Percentiles rank a stretch among this genome's conserved stretches.
These are phyloP conservation scores for Knufia fluminis DNA, from an alignment of 2,329 filamentous ascomycete species.

Conservation along the genomic window DNA sequence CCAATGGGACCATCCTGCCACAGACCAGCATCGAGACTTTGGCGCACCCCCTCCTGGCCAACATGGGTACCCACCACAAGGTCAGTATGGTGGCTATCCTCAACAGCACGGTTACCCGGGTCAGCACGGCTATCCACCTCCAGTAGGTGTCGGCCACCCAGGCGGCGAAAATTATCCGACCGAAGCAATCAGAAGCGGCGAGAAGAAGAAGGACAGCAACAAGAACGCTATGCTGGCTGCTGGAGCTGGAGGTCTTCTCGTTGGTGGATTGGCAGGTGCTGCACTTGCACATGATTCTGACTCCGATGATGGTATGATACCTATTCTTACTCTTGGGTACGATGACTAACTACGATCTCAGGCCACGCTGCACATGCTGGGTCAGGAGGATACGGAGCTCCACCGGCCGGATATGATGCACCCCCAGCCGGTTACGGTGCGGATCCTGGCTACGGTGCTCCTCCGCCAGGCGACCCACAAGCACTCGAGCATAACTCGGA, in stretches of 20 bases:
- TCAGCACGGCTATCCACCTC: constrained; percentile 8
- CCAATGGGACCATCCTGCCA: constrained; percentile 38
- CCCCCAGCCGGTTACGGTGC: constrained; percentile 5
- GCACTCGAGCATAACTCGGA: constrained; percentile 17
- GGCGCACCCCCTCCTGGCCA: constrained; percentile 12
- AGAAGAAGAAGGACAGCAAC: constrained; percentile 10
- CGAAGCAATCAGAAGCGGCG: neutral
- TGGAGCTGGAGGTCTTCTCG: constrained; percentile 15
- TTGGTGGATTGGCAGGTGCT: constrained; percentile 17
- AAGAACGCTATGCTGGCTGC: constrained; percentile 14
- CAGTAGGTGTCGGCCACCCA: constrained; percentile 6
- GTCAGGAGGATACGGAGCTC: neutral
- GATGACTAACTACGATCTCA: neutral
- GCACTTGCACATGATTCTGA: constrained; percentile 12
- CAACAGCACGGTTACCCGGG: constrained; percentile 9
- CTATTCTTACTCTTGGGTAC: neutral
- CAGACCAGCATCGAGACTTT: constrained; percentile 1
- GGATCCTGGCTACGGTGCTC: constrained; percentile 8
- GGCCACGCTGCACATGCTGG: neutral
- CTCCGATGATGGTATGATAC: constrained; percentile 12
- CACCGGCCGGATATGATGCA: too few species aligned
- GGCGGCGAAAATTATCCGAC: constrained; percentile 5
- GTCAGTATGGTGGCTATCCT: too few species aligned
- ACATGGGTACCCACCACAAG: constrained; percentile 7
- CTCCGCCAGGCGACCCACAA: constrained; percentile 8